A percentile compares a stretch with the other conserved stretches of the same genome.
phyloP scores from a whole-genome alignment of 73 alveolate genomes.

The Durusdinium trenchii region DNA sequence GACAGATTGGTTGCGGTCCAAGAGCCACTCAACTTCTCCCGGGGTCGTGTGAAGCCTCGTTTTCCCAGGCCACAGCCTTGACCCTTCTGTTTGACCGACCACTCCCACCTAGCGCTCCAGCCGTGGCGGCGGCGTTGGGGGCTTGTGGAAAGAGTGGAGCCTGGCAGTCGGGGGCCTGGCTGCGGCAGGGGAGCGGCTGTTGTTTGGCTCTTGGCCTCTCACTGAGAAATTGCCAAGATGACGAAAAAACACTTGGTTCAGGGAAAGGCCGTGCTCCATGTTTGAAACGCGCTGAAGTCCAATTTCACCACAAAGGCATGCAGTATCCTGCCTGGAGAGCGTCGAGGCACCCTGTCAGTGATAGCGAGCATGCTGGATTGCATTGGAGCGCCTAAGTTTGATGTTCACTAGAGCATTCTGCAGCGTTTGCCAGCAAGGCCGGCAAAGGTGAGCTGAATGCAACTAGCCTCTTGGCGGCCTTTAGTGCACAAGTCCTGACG shows the following conservation, averaged over 20 bases:
- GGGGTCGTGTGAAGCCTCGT: background rate
- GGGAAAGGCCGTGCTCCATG: background rate
- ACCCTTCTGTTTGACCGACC: background rate
- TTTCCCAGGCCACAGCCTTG: constrained; percentile 38
- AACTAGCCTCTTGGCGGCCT: background rate
- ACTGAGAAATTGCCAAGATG: background rate
- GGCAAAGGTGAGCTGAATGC: constrained; percentile 40
- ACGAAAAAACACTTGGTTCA: background rate
- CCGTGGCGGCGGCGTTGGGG: constrained; percentile 60
- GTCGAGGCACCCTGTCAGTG: constrained; percentile 24
- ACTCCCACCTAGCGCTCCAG: background rate
- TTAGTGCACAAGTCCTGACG: background rate
- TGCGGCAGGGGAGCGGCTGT: background rate
- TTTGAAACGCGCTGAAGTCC: background rate
- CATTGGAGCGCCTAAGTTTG: background rate
- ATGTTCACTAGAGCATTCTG: background rate
- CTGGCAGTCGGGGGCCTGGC: constrained; percentile 39
- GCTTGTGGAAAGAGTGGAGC: constrained; percentile 57
- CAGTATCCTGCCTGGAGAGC: constrained; percentile 40
- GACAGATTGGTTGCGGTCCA: too few species aligned
- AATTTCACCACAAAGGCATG: background rate
- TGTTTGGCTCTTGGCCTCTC: too few species aligned
- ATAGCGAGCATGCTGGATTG: background rate
- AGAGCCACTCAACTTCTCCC: background rate
- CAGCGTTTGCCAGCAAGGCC: background rate